Base-by-base conservation (phyloP, 805 yeast species). In the Clavispora fructus region DNA sequence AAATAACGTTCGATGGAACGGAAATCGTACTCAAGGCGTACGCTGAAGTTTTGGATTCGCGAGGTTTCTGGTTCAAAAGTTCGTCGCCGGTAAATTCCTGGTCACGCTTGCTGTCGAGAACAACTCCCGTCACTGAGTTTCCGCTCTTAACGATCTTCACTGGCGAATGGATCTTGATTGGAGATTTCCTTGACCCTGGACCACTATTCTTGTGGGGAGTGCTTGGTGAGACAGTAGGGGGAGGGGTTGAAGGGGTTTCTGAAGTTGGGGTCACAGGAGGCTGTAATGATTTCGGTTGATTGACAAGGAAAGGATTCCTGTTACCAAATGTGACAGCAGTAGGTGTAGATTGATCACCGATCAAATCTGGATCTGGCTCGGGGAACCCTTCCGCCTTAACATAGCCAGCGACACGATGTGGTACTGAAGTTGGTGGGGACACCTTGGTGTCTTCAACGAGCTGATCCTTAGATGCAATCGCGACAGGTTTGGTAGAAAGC, bases 111-210 rank as follows among this genome's bases (percentile, higher is more conserved):
- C 39, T 50, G 51, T 50, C 55, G 28, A 54, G 51, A 23, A 45
- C 50, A 12, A 60, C 51, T 1, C 63, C 65, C 0, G 68, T 63
- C 7, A 65, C 63, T 1, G 62, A 45, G 1, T 61, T 57, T 17
- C 65, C 65, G 9, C 61, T 57, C 46, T 61, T 67, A 11, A 65
- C 60, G 27, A 69, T 47, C 46, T 59, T 63, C 28, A 69, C 56
- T 1, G 76, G 75, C 6, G 72, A 65, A 27, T 66, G 63, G 40
- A 69, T 66, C 49, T 70, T 70, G 30, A 70, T 69, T 3, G 72
- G 69, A 4, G 56, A 50, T 32, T 35, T 39, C 25, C 29, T 39
- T 12, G 27, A 29, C 17, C 33, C 33, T 9, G 35, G 23, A 4
- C 25, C 25, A 8, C 4, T n/a, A 4, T 25, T 17, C 31, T 41